Evolutionary conservation across 257 asterid genomes (phyloP), one percentile per base, ranked within the genome.

Genomic region (Dorcoceras hygrometricum): DNA sequence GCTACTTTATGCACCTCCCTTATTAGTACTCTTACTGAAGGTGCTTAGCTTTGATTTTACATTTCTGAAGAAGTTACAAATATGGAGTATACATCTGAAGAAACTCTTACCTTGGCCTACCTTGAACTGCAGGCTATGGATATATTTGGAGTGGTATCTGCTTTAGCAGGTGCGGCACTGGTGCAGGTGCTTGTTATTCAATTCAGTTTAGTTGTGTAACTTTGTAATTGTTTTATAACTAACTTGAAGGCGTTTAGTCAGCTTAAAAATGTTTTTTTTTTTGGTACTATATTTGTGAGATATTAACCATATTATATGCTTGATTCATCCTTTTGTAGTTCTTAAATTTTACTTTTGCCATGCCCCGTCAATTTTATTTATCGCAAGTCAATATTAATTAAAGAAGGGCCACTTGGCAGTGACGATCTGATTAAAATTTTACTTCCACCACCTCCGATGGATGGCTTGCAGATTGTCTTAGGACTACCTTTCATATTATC

Each of bases 121-220:
- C 65, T 69, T 76, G 71, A 67, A 72, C 46, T 77, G 71, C 89
- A 93, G 99, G 95, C 90, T 59, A 86, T 90, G 99, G 80, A 88
- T 86, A 62, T 83, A 71, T 72, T 84, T 75, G 99, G 99, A 60
- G 96, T 90, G 43, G 75, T 90, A 71, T 79, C 96, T 73, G 91
- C 96, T 81, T 84, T 90, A 78, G 87, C 83, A 26, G 89, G 97
- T 78, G 99, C 96, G 54, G 99, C 97, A 60, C 46, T 86, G 76
- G 95, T 93, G 76, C 97, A 93, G 96, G 99, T 93, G 79, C 84
- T 80, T 73, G 39, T 66, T 32, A 46, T 59, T 66, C 71, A 39
- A 27, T 32, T 59, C n/a, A 31, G 62, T 72, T 71, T 36, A 31
- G 68, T 39, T 54, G 32, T 60, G 32, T 54, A 19, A 22, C 24